Conservation (phyloP, 768 basidiomycete genomes). For the Suillus hirtellus region DNA sequence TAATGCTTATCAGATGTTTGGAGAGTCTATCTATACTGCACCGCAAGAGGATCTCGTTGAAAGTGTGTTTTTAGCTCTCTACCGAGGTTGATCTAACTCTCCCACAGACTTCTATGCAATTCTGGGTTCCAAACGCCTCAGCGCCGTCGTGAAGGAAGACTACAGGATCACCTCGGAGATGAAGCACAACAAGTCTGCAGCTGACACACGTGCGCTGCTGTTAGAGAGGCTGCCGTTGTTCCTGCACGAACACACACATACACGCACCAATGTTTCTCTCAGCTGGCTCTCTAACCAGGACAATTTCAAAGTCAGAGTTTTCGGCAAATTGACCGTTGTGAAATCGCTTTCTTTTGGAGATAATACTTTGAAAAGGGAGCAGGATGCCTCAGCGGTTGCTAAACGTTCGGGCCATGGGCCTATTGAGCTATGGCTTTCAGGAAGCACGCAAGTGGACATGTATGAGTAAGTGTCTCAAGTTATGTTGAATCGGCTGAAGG, state of each 20-base stretch:
- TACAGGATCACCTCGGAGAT: slow-evolving; percentile 62
- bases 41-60: slow-evolving; percentile 93
- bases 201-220: slow-evolving; percentile 59
- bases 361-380: slow-evolving; percentile 48
- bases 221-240: slow-evolving; percentile 88
- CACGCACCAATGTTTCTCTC: slow-evolving; percentile 58
- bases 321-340: slow-evolving; percentile 60
- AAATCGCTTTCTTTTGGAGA: slow-evolving; percentile 60
- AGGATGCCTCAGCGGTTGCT: slow-evolving; percentile 77
- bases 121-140: slow-evolving; percentile 76
- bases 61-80: slow-evolving; percentile 40
- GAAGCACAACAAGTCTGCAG: slow-evolving; percentile 44
- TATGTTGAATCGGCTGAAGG: slow-evolving; percentile 8
- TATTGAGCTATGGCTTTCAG: slow-evolving; percentile 78
- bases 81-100: neutral
- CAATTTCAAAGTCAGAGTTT: slow-evolving; percentile 73
- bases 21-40: slow-evolving; percentile 70
- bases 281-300: slow-evolving; percentile 62
- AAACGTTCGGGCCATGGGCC: slow-evolving; percentile 51
- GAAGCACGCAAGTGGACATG: slow-evolving; percentile 79
- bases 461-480: slow-evolving; percentile 70
- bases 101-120: slow-evolving; percentile 66
- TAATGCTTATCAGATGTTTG: slow-evolving; percentile 77
- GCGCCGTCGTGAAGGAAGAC: slow-evolving; percentile 73
- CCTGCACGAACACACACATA: slow-evolving; percentile 83